Conservation (phyloP, 2,329 filamentous ascomycete genomes). For the Fusarium torreyae region DNA sequence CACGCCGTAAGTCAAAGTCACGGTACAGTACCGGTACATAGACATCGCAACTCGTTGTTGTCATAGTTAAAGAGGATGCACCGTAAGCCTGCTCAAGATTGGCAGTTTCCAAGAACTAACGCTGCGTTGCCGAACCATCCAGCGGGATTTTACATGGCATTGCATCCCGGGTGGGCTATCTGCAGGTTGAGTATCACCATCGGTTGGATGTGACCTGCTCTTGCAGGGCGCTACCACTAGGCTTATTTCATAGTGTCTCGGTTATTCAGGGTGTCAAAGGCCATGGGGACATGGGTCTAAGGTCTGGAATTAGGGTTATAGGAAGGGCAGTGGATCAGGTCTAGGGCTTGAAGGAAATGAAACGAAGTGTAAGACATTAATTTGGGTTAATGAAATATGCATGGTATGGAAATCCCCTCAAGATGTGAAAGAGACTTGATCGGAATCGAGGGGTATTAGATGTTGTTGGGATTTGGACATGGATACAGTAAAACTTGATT, state of each 20-base stretch:
- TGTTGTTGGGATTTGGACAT: constrained; percentile 10
- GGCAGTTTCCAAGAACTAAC: constrained; percentile 30
- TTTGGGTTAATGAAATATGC: constrained; percentile 9
- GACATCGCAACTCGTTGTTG: constrained; percentile 7
- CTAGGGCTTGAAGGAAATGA: constrained; percentile 33
- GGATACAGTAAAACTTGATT: constrained; percentile 32
- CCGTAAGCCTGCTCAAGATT: constrained; percentile 29
- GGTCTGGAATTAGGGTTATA: constrained; percentile 41
- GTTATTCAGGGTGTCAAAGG: constrained; percentile 17
- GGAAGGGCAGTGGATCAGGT: constrained; percentile 37
- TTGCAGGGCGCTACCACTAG: constrained; percentile 37
- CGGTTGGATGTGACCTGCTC: constrained; percentile 39
- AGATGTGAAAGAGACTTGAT: constrained; percentile 1
- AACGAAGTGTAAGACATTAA: constrained; percentile 6
- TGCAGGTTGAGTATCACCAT: constrained; percentile 39
- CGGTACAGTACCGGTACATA: constrained; percentile 3
- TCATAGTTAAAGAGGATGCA: constrained; percentile 40
- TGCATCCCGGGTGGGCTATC: constrained; percentile 34
- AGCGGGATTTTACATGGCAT: constrained; percentile 41
- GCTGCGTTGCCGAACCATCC: constrained; percentile 40
- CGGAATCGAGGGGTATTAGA: constrained; percentile 11
- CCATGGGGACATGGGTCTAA: constrained; percentile 25
- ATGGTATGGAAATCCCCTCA: constrained; percentile 2
- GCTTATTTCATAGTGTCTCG: constrained; percentile 39
- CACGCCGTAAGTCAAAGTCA: not conserved